Percentiles rank a stretch among this genome's conserved stretches.
Conservation (phyloP, 345 rosid species). For the Turritis glabra region DNA sequence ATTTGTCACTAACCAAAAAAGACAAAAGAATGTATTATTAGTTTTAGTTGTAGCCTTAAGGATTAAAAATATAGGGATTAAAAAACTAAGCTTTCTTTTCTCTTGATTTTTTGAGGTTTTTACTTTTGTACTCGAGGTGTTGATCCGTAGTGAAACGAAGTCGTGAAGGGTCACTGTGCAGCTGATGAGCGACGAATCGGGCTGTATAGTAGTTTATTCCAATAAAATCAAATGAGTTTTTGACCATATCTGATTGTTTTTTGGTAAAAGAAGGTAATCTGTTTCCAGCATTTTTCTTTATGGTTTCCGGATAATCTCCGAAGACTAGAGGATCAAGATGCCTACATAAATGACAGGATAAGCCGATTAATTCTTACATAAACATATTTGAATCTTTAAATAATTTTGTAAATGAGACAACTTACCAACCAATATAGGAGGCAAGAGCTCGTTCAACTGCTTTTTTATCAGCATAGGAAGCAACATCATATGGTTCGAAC, state of each 20-base stretch:
- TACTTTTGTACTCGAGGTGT: conserved; percentile 36
- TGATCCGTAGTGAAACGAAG: conserved; percentile 42
- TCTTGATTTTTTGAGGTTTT: background rate
- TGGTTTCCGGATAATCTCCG: too few species aligned
- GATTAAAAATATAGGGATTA: too few species aligned
- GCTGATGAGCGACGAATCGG: conserved; percentile 23
- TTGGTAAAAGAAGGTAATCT: conserved; percentile 45
- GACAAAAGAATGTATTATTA: background rate
- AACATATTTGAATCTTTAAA: too few species aligned
- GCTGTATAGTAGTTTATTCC: conserved; percentile 51
- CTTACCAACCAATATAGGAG: too few species aligned
- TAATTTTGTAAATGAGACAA: too few species aligned
- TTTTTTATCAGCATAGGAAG: too few species aligned
- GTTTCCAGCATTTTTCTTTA: too few species aligned
- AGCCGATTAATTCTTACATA: too few species aligned
- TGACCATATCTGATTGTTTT: conserved; percentile 33
- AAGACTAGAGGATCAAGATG: too few species aligned
- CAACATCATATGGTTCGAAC: too few species aligned
- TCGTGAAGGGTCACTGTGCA: conserved; percentile 16
- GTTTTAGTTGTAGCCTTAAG: background rate
- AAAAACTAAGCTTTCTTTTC: background rate
- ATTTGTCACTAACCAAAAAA: conserved; percentile 34
- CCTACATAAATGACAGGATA: too few species aligned
- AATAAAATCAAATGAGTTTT: conserved; percentile 47
- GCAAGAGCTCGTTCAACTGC: too few species aligned